Conservation (phyloP, 257 asterid genomes). For the Nicotiana obtusifolia region DNA sequence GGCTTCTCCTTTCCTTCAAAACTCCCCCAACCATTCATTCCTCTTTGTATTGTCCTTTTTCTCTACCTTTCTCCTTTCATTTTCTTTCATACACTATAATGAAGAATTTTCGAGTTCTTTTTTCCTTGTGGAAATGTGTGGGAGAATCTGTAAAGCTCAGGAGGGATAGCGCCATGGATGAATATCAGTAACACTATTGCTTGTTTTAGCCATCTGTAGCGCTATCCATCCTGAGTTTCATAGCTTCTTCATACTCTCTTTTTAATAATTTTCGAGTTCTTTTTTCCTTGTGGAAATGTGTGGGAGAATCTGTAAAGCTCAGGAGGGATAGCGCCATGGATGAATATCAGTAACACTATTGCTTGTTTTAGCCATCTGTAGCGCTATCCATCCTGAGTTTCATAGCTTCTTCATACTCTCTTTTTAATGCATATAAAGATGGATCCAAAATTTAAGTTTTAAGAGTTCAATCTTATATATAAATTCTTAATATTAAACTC, state of each 20-base stretch:
- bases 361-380: background rate
- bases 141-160: conserved; percentile 60
- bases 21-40: background rate
- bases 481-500: too few species aligned
- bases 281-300: conserved; percentile 12
- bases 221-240: conserved; percentile 74
- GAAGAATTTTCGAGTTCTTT: background rate
- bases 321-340: conserved; percentile 70
- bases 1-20: background rate
- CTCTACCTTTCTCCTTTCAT: background rate
- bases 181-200: background rate
- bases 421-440: too few species aligned
- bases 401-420: conserved; percentile 30
- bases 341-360: background rate
- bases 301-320: conserved; percentile 57
- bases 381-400: conserved; percentile 78
- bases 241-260: conserved; percentile 26
- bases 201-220: conserved; percentile 18
- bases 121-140: conserved; percentile 18
- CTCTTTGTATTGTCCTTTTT: background rate
- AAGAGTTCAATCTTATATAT: too few species aligned
- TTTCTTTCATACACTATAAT: background rate
- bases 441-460: too few species aligned
- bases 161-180: conserved; percentile 64
- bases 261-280: too few species aligned